A percentile compares a stretch with the other conserved stretches of the same genome.
Conservation (phyloP, 164 flowering plant species). For the Nelumbo lutea region DNA sequence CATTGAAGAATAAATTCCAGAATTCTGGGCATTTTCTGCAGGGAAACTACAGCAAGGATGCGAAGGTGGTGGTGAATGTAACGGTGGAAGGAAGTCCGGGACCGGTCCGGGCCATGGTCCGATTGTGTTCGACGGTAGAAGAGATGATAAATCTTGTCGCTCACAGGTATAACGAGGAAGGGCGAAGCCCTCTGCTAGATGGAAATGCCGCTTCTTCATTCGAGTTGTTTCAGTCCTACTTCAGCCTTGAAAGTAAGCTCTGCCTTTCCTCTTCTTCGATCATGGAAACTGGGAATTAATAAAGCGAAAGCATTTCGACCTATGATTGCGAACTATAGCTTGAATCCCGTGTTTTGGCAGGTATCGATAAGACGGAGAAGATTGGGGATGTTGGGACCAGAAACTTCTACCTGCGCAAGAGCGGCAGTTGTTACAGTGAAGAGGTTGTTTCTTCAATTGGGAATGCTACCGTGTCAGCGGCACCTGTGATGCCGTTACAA, state of each 20-base stretch:
- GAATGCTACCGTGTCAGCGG: background rate
- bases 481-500: background rate
- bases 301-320: too few relatives aligned
- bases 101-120: conserved; percentile 64
- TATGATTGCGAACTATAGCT: too few relatives aligned
- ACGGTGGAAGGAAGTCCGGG: conserved; percentile 89
- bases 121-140: conserved; percentile 65
- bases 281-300: too few relatives aligned
- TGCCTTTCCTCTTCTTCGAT: too few relatives aligned
- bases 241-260: conserved; percentile 70
- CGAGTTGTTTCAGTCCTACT: conserved; percentile 69
- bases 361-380: conserved; percentile 45
- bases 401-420: conserved; percentile 66
- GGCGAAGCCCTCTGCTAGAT: conserved; percentile 59
- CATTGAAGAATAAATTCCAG: too few relatives aligned
- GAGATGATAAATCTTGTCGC: conserved; percentile 63
- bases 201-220: conserved; percentile 18
- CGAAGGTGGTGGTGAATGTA: conserved; percentile 35
- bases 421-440: conserved; percentile 12
- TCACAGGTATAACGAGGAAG: conserved; percentile 53
- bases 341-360: conserved; percentile 18
- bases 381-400: conserved; percentile 75
- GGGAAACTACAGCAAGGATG: conserved; percentile 41
- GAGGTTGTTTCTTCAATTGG: conserved; percentile 1
- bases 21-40: conserved; percentile 2